Percentiles rank a stretch among this genome's conserved stretches.
Evolutionary conservation across 441 rosid species (phyloP).

Genomic region (Arabidopsis hybrid): DNA sequence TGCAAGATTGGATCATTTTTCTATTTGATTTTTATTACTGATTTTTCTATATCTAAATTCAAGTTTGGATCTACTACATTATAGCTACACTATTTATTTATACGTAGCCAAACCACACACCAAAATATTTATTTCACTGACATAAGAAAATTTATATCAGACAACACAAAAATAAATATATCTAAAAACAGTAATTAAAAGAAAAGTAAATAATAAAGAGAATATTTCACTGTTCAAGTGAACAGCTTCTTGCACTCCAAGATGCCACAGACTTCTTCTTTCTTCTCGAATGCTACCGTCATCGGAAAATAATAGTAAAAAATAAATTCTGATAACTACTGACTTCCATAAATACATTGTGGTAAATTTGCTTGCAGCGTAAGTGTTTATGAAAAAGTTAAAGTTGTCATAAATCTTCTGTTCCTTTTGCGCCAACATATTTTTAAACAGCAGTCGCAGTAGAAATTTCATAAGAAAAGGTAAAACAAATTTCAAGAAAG

Average conservation of each 20-base stretch:
- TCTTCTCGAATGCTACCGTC: slow-evolving; percentile 51
- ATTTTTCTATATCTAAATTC: not conserved
- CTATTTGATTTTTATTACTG: not conserved
- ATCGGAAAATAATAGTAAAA: slow-evolving; percentile 23
- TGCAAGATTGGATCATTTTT: no score
- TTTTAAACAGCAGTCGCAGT: slow-evolving; percentile 19
- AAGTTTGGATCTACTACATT: slow-evolving; percentile 10
- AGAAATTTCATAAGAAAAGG: not conserved
- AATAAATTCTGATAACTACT: slow-evolving; percentile 13
- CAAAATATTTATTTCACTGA: slow-evolving; percentile 24
- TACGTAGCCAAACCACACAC: slow-evolving; percentile 21
- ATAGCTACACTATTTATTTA: slow-evolving; percentile 24
- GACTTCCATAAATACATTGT: slow-evolving; percentile 14
- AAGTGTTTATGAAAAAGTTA: not conserved
- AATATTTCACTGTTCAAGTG: slow-evolving; percentile 60
- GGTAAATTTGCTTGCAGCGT: slow-evolving; percentile 12
- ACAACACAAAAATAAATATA: not conserved
- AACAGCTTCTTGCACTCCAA: slow-evolving; percentile 34
- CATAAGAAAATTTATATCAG: slow-evolving; percentile 1
- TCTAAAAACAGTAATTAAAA: not conserved
- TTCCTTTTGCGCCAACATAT: slow-evolving; percentile 48
- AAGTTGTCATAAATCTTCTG: slow-evolving; percentile 41
- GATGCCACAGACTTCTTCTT: not conserved
- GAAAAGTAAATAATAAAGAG: slow-evolving; percentile 19
- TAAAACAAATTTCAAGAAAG: not conserved